Conservation (phyloP, 75 land plant genomes). For the Larix kaempferi region DNA sequence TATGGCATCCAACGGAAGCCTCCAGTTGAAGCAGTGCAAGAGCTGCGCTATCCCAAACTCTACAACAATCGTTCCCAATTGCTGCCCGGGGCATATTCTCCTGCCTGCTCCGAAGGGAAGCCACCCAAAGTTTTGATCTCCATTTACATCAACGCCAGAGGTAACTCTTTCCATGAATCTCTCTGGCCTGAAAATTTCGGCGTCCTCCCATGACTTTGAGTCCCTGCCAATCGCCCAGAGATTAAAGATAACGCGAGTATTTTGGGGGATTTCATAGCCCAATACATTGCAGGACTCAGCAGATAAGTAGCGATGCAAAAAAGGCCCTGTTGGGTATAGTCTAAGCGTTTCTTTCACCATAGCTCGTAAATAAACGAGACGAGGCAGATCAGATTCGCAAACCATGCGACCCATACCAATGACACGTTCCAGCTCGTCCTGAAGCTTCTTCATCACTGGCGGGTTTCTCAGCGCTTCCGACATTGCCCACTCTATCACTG, state of each 20-base stretch:
- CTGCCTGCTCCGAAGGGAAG: too few relatives aligned
- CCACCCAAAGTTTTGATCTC: too few relatives aligned
- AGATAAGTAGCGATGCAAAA: neutral
- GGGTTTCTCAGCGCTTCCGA: too few relatives aligned
- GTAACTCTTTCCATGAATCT: conserved; percentile 2
- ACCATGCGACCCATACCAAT: neutral
- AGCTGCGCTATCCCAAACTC: too few relatives aligned
- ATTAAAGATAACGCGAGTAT: conserved; percentile 13
- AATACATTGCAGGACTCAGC: conserved; percentile 1
- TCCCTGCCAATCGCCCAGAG: conserved; percentile 16
- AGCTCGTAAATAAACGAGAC: conserved; percentile 3
- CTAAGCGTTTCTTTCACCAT: neutral
- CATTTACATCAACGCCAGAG: too few relatives aligned
- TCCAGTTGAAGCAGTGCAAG: too few relatives aligned
- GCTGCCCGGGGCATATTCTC: too few relatives aligned
- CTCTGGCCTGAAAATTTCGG: conserved; percentile 8
- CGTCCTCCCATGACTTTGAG: neutral
- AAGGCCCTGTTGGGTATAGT: conserved; percentile 13
- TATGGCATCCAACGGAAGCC: too few relatives aligned
- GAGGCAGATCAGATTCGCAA: neutral
- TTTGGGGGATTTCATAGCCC: conserved; percentile 8
- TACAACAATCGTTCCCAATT: too few relatives aligned
- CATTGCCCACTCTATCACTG: too few relatives aligned
- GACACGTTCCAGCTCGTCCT: too few relatives aligned
- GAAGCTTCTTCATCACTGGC: too few relatives aligned